A percentile compares a stretch with the other conserved stretches of the same genome.
Conservation (phyloP, 495 filamentous ascomycete genomes). For the Daldinia vernicosa region DNA sequence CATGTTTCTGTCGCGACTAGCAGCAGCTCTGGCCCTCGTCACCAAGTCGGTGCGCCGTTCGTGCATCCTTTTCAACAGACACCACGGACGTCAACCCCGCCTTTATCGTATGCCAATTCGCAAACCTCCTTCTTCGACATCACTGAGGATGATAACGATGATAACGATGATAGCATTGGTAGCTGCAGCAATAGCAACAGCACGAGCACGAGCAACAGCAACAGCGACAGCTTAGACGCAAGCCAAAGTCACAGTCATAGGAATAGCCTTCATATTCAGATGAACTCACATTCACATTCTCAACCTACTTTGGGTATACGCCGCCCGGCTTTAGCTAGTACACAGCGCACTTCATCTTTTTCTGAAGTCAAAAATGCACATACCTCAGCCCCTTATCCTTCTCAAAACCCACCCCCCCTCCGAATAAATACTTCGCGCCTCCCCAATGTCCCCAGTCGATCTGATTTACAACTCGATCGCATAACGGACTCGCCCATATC, state of each 20-base stretch:
- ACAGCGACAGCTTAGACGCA: conserved; percentile 8
- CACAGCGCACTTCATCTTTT: conserved; percentile 55
- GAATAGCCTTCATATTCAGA: conserved; percentile 34
- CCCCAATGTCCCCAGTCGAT: conserved; percentile 54
- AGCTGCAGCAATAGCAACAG: conserved; percentile 15
- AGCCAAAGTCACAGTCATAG: conserved; percentile 23
- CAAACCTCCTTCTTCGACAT: conserved; percentile 58
- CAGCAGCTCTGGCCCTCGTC: conserved; percentile 49
- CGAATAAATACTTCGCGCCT: conserved; percentile 57
- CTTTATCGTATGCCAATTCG: conserved; percentile 62
- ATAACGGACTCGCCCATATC: conserved; percentile 48
- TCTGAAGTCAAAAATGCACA: conserved; percentile 47
- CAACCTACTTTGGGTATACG: conserved; percentile 43
- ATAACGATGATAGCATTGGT: conserved; percentile 40
- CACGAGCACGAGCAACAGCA: conserved; percentile 18
- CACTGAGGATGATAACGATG: conserved; percentile 57
- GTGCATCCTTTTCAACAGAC: conserved; percentile 67
- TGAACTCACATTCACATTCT: conserved; percentile 39
- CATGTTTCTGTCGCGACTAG: conserved; percentile 53
- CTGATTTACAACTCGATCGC: conserved; percentile 50
- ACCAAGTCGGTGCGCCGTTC: conserved; percentile 55
- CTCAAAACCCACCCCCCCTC: conserved; percentile 48
- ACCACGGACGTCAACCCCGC: conserved; percentile 65
- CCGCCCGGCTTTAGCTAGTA: conserved; percentile 49
- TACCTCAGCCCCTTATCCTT: conserved; percentile 32